These are phyloP conservation scores for Tinospora cordifolia DNA, from an alignment of 164 flowering plant genomes.

Conservation along the genomic window DNA sequence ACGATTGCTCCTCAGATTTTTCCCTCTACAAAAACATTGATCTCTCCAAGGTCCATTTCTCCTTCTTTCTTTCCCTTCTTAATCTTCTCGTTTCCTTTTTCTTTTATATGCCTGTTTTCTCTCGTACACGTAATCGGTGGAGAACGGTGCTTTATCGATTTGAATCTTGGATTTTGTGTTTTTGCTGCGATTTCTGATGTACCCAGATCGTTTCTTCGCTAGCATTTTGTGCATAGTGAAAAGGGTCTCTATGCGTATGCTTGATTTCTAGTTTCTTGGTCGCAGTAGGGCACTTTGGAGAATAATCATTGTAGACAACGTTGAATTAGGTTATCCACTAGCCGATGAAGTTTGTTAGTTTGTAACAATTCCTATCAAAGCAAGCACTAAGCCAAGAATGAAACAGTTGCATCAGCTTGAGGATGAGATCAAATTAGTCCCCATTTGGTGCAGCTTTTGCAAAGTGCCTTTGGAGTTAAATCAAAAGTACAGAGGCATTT, in stretches of 20 bases:
- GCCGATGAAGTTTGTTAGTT: neutral
- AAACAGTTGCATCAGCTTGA: too few species aligned
- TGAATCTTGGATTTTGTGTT: neutral
- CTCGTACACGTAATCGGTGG: neutral
- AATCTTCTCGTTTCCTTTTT: neutral
- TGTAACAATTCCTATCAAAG: too few species aligned
- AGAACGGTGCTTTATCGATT: neutral
- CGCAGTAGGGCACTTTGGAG: neutral
- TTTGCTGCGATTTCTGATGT: neutral
- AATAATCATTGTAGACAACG: neutral
- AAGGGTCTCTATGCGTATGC: neutral
- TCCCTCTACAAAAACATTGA: constrained; percentile 94
- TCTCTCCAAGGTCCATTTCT: constrained; percentile 56
- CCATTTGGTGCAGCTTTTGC: too few species aligned
- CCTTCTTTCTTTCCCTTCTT: neutral
- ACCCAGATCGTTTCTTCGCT: constrained; percentile 3
- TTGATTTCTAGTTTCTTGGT: neutral
- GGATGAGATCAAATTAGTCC: too few species aligned
- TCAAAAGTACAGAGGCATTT: too few species aligned
- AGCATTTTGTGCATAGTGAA: neutral
- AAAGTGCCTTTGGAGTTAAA: too few species aligned
- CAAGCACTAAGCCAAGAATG: too few species aligned
- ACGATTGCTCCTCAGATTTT: constrained; percentile 81
- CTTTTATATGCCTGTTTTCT: neutral
- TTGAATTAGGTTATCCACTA: neutral